phyloP scores from a whole-genome alignment of 2,329 filamentous ascomycete genomes.

The Coniella lustricola region DNA sequence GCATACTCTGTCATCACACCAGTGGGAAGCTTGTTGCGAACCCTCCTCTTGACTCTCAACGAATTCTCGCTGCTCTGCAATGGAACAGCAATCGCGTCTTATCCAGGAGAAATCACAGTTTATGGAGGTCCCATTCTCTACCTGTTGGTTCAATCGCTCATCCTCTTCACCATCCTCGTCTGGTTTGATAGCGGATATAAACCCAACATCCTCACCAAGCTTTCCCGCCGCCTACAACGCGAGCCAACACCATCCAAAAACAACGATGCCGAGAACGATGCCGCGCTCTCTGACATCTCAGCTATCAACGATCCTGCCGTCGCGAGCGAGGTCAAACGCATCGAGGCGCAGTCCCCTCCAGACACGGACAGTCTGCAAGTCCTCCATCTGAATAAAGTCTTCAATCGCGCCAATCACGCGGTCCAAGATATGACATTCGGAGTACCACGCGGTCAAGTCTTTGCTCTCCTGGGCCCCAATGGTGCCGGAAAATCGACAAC shows the following conservation, averaged over 20 bases:
- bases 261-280: slow-evolving; percentile 9
- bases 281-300: slow-evolving; percentile 1
- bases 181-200: slow-evolving; percentile 74
- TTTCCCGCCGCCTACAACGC: slow-evolving; percentile 31
- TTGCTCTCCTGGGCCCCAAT: slow-evolving; percentile 83
- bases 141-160: slow-evolving; percentile 63
- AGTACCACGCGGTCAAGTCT: slow-evolving; percentile 73
- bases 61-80: slow-evolving; percentile 75
- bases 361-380: slow-evolving; percentile 66
- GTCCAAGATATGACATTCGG: slow-evolving; percentile 87
- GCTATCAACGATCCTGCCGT: slow-evolving; percentile 50
- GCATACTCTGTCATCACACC: slow-evolving; percentile 68
- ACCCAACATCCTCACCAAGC: slow-evolving; percentile 42
- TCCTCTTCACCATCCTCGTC: slow-evolving; percentile 66
- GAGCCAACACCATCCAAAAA: slow-evolving; percentile 16
- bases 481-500: slow-evolving; percentile 88
- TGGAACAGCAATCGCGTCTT: slow-evolving; percentile 52
- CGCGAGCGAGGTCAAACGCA: slow-evolving; percentile 54
- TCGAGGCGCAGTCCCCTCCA: slow-evolving; percentile 41
- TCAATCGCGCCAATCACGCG: slow-evolving; percentile 37
- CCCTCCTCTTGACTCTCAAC: slow-evolving; percentile 73
- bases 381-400: slow-evolving; percentile 71
- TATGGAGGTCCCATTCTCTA: slow-evolving; percentile 85
- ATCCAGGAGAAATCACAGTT: slow-evolving; percentile 63
- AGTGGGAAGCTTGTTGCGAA: slow-evolving; percentile 65